Percentiles rank a stretch among this genome's conserved stretches.
phyloP scores from a whole-genome alignment of 2,329 filamentous ascomycete genomes.

The Aschersonia sp. region DNA sequence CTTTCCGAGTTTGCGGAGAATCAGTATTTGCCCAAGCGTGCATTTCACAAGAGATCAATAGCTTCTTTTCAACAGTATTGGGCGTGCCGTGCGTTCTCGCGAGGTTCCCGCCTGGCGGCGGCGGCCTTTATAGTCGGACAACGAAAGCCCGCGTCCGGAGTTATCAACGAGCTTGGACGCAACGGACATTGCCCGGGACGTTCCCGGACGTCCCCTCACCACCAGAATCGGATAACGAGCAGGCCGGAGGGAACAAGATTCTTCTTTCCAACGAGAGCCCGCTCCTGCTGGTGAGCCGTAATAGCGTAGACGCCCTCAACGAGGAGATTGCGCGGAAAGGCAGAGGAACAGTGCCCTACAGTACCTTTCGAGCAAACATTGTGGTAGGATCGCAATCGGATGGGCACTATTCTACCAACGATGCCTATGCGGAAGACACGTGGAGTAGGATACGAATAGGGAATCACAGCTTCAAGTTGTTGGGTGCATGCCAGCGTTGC shows the following conservation, averaged over 20 bases:
- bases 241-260: conserved; percentile 35
- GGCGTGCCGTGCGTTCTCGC: conserved; percentile 72
- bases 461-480: conserved; percentile 46
- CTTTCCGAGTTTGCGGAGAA: conserved; percentile 74
- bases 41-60: conserved; percentile 45
- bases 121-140: conserved; percentile 45
- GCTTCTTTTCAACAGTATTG: conserved; percentile 64
- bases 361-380: conserved; percentile 82
- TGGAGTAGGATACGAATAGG: conserved; percentile 62
- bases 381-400: conserved; percentile 39
- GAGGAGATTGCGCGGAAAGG: conserved; percentile 48
- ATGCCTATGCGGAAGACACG: conserved; percentile 62
- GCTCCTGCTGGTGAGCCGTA: conserved; percentile 68
- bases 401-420: conserved; percentile 16
- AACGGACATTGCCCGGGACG: conserved; percentile 30
- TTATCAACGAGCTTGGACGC: conserved; percentile 25
- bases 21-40: conserved; percentile 59
- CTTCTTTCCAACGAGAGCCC: conserved; percentile 87
- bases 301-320: conserved; percentile 70
- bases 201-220: conserved; percentile 40
- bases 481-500: conserved; percentile 77
- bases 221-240: conserved; percentile 41
- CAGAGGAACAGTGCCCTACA: conserved; percentile 50
- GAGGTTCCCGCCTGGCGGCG: conserved; percentile 59
- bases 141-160: conserved; percentile 57